Conservation (phyloP, 495 filamentous ascomycete genomes). For the Arthonia radiata region DNA sequence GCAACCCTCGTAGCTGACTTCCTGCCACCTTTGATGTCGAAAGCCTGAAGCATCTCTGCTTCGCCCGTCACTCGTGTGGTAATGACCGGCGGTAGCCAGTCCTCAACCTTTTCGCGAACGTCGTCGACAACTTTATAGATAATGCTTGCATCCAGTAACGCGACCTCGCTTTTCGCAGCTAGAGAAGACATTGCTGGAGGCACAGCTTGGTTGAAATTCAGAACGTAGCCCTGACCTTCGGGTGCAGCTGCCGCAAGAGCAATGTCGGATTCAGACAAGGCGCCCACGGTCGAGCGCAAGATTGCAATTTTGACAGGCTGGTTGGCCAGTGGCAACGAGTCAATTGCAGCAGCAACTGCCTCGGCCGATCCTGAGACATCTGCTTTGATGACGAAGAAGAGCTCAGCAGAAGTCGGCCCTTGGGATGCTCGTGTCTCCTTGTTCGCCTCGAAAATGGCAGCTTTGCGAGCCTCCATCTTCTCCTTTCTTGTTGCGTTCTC, state of each 20-base stretch:
- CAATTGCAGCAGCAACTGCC: slow-evolving; percentile 51
- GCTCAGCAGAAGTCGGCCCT: too few species aligned
- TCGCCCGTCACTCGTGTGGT: slow-evolving; percentile 54
- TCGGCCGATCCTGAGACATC: slow-evolving; percentile 88
- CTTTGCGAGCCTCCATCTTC: slow-evolving; percentile 8
- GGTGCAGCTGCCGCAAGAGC: slow-evolving; percentile 38
- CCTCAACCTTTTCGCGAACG: slow-evolving; percentile 40
- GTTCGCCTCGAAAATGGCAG: too few species aligned
- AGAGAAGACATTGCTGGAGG: slow-evolving; percentile 40
- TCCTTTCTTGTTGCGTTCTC: slow-evolving; percentile 5
- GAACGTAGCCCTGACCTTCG: slow-evolving; percentile 39
- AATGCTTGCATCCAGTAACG: slow-evolving; percentile 64
- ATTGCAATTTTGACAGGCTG: slow-evolving; percentile 57
- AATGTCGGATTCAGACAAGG: slow-evolving; percentile 65
- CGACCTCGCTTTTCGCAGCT: slow-evolving; percentile 44
- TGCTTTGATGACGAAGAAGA: slow-evolving; percentile 71
- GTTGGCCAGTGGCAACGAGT: slow-evolving; percentile 38
- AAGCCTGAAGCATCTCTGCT: slow-evolving; percentile 61
- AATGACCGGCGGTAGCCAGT: slow-evolving; percentile 37
- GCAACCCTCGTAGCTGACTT: too few species aligned
- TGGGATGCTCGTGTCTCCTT: too few species aligned
- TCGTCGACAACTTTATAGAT: slow-evolving; percentile 83
- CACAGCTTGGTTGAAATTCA: slow-evolving; percentile 66
- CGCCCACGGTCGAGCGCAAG: slow-evolving; percentile 51
- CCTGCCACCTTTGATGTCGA: slow-evolving; percentile 29